phyloP scores from a whole-genome alignment of 352 stramenopile genomes.

The Phytopythium ostracodes region DNA sequence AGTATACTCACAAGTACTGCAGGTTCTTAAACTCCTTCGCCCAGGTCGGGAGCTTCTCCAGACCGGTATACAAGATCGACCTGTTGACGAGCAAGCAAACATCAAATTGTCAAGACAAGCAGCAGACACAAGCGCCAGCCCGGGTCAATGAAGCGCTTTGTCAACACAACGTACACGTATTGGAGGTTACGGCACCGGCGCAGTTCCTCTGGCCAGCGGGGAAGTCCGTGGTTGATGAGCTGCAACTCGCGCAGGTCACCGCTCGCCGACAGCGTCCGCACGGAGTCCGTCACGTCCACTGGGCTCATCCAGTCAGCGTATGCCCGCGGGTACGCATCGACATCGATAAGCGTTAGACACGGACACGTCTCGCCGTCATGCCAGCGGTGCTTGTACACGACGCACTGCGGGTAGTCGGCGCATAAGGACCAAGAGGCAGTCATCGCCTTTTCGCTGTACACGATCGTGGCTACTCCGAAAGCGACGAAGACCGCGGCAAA shows the following conservation, averaged over 20 bases:
- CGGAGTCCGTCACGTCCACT: conserved; percentile 15
- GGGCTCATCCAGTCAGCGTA: conserved; percentile 26
- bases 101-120: not conserved
- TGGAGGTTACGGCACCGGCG: conserved; percentile 22
- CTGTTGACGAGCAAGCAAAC: conserved; percentile 2
- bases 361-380: conserved; percentile 18
- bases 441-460: conserved; percentile 13
- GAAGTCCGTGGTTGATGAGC: conserved; percentile 31
- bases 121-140: not conserved
- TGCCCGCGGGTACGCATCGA: conserved; percentile 9
- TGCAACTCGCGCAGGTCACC: conserved; percentile 35
- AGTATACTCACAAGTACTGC: conserved; percentile 18
- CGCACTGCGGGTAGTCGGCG: conserved; percentile 20
- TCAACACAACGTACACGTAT: conserved; percentile 23
- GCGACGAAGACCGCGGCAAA: conserved; percentile 14
- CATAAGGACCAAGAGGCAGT: conserved; percentile 11
- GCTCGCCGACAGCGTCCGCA: conserved; percentile 17
- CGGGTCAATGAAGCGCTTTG: no score
- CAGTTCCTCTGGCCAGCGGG: conserved; percentile 20
- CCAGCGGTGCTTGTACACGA: conserved; percentile 24
- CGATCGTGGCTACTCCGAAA: conserved; percentile 10
- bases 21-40: conserved; percentile 16
- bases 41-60: conserved; percentile 10
- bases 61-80: conserved; percentile 16
- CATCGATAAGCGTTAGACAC: conserved; percentile 33